Percentiles rank a stretch among this genome's conserved stretches.
These are phyloP conservation scores for Populus tremula DNA, from an alignment of 345 rosid genomes.

Conservation along the genomic window DNA sequence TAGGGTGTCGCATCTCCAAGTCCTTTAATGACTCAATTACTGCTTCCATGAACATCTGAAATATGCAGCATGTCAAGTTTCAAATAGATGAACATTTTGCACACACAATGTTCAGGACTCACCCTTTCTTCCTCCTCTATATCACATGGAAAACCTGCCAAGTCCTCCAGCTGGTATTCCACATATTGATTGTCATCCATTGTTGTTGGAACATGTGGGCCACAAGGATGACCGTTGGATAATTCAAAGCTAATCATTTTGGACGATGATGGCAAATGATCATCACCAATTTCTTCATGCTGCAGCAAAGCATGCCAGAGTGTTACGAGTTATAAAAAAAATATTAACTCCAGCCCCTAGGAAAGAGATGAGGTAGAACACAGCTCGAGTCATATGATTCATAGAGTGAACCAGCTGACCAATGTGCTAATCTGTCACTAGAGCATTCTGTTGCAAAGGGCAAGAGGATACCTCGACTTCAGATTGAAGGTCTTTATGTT, in stretches of 20 bases:
- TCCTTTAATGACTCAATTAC: constrained; percentile 67
- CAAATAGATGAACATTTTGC: neutral
- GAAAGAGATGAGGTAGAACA: neutral
- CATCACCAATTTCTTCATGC: constrained; percentile 46
- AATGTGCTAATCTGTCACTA: neutral
- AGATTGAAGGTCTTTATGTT: constrained; percentile 44
- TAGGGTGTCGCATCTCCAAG: constrained; percentile 35
- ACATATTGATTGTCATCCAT: constrained; percentile 71
- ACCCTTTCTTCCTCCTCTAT: constrained; percentile 89
- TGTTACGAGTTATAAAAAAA: neutral
- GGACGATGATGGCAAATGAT: constrained; percentile 58
- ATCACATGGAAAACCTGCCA: constrained; percentile 66
- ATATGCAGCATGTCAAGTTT: constrained; percentile 9
- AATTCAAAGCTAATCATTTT: constrained; percentile 84
- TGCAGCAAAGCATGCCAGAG: constrained; percentile 29
- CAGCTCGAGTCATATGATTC: neutral
- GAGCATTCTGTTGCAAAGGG: neutral
- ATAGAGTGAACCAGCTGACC: neutral
- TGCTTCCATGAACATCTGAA: constrained; percentile 90
- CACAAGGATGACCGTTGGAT: constrained; percentile 55
- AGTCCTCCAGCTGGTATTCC: constrained; percentile 80
- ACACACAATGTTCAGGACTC: constrained; percentile 11
- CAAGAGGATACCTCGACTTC: constrained; percentile 46
- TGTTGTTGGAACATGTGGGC: constrained; percentile 52
- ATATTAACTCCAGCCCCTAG: neutral